Conservation (phyloP, 345 rosid genomes). For the Iberis pinnata region DNA sequence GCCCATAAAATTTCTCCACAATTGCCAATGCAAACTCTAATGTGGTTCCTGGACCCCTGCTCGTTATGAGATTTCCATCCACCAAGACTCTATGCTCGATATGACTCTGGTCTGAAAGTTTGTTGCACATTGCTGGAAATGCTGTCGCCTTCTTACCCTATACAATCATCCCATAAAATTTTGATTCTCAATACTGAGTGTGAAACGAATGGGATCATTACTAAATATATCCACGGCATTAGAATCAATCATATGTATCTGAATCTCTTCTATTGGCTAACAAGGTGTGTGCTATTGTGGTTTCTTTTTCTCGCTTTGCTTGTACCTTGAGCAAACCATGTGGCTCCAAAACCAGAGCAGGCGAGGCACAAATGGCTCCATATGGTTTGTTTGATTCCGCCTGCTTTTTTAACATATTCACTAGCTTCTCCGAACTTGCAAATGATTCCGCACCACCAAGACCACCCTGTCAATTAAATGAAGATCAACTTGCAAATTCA, state of each 20-base stretch:
- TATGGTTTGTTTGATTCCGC: slow-evolving; percentile 67
- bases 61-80: slow-evolving; percentile 87
- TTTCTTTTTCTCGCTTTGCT: background rate
- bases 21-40: slow-evolving; percentile 76
- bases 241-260: background rate
- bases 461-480: slow-evolving; percentile 55
- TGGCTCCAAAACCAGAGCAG: slow-evolving; percentile 83
- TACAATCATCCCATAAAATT: slow-evolving; percentile 1
- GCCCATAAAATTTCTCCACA: slow-evolving; percentile 74
- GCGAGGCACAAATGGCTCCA: slow-evolving; percentile 96
- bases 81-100: slow-evolving; percentile 70
- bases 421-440: slow-evolving; percentile 70
- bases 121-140: slow-evolving; percentile 73
- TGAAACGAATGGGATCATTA: background rate
- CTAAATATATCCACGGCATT: background rate
- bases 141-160: slow-evolving; percentile 96
- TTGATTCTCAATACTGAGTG: background rate
- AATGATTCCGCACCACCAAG: slow-evolving; percentile 92
- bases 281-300: background rate
- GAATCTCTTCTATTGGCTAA: slow-evolving; percentile 1
- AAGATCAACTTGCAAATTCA: slow-evolving; percentile 15
- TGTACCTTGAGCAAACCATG: slow-evolving; percentile 86
- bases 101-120: slow-evolving; percentile 69
- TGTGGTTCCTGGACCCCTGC: slow-evolving; percentile 92
- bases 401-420: slow-evolving; percentile 68